Base-by-base conservation (phyloP, 78 protist species). In the Tieghemostelium lacteum region DNA sequence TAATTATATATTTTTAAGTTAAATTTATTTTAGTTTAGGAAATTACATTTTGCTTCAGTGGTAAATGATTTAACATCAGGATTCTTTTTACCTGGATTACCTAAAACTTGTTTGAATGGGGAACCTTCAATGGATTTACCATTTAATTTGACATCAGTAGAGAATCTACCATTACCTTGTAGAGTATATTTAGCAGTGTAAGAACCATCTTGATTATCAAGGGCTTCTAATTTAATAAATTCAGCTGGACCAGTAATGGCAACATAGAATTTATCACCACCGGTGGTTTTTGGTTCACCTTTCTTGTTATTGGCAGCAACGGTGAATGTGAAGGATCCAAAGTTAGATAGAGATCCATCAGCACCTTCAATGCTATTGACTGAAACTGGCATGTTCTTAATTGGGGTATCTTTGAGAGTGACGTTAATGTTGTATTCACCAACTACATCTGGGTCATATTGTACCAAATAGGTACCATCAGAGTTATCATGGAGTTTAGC, bases 381-480 rank as follows among this genome's bases (percentile, higher is more conserved):
- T 17, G 36, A 39, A 29, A 67, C 64, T 40, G 95, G 92, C 87
- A 71, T 72, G n/a, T 93, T 65, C 24, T 65, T 75, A 37, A 93
- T 72, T 55, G 85, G 88, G 42, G 40, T 37, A 10, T 52, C 95
- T 28, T 75, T 49, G 72, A 86, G 66, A 1, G 65, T 37, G 49
- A 93, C 95, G 28, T 65, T 28, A 62, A 93, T 60, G 24, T 57
- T 24, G 88, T 72, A 58, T 1, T 60, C 36, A 26, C 95, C 95
- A 17, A 29, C 87, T 3, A 69, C 45, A 29, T 19, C 20, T n/a
- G 95, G 91, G 37, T 83, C 92, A 52, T 93, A 93, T 1, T 14
- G 17, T 19, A 85, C 95, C 39, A 19, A 33, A 50, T 93, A 93
- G 20, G 95, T 86, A 66, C 95, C 95, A 67, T 93, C 95, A 69